Percentiles rank a stretch among this genome's conserved stretches.
Evolutionary conservation across 805 yeast species (phyloP).

Genomic region (Kodamaea laetipori): DNA sequence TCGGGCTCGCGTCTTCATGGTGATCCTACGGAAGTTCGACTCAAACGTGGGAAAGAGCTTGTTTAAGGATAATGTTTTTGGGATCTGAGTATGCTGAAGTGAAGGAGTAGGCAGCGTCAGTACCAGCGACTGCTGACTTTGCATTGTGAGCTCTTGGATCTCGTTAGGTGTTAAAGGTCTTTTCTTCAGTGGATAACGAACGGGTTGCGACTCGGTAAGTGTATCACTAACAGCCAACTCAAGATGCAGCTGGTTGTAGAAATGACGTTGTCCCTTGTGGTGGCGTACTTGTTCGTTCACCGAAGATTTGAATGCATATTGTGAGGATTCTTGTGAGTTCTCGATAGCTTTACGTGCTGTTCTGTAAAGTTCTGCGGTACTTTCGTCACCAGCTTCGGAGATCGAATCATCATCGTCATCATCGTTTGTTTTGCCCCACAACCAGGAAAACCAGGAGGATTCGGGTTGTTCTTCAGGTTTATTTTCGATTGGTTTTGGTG

Average conservation of each 20-base stretch:
- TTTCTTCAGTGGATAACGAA: conserved; percentile 30
- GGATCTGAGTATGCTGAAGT: background rate
- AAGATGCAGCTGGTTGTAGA: conserved; percentile 9
- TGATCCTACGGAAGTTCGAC: conserved; percentile 22
- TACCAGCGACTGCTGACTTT: background rate
- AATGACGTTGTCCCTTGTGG: conserved; percentile 7
- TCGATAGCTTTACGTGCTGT: conserved; percentile 38
- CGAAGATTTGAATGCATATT: conserved; percentile 34
- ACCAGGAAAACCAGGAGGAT: conserved; percentile 29
- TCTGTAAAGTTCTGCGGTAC: conserved; percentile 29
- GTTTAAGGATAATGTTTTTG: background rate
- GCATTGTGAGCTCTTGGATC: conserved; percentile 28
- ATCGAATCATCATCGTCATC: conserved; percentile 15
- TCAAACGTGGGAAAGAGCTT: conserved; percentile 20
- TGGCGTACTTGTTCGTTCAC: conserved; percentile 1
- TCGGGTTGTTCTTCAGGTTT: conserved; percentile 19
- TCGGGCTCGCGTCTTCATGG: conserved; percentile 22
- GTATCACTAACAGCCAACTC: conserved; percentile 41
- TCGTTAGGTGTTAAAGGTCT: conserved; percentile 40
- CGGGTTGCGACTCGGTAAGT: conserved; percentile 35
- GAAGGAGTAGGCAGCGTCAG: background rate
- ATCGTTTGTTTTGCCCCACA: conserved; percentile 17
- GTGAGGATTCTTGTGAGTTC: conserved; percentile 30
- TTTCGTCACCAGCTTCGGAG: conserved; percentile 23
- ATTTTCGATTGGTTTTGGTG: conserved; percentile 1